Percentiles rank a stretch among this genome's conserved stretches.
Conservation (phyloP, 2,329 filamentous ascomycete genomes). For the Neofusicoccum ribis region DNA sequence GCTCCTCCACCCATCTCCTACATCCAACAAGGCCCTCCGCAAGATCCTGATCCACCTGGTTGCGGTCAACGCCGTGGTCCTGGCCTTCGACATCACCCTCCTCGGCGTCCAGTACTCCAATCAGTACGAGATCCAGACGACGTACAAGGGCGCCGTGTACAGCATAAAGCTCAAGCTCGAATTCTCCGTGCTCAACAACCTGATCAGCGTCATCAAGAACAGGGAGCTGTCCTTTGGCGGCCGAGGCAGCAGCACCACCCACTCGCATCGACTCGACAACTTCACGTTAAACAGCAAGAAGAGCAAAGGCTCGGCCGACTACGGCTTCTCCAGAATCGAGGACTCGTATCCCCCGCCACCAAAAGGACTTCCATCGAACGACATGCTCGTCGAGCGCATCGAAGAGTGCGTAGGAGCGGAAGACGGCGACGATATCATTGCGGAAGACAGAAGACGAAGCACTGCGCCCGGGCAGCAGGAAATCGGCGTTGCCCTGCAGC, state of each 20-base stretch:
- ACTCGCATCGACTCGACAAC: neutral
- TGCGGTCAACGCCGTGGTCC: slow-evolving; percentile 41
- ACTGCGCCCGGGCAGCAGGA: neutral
- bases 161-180: slow-evolving; percentile 56
- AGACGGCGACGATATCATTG: neutral
- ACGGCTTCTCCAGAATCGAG: neutral
- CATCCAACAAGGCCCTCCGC: slow-evolving; percentile 22
- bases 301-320: neutral
- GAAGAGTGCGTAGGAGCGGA: neutral
- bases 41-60: slow-evolving; percentile 38
- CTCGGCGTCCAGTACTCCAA: slow-evolving; percentile 41
- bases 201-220: slow-evolving; percentile 37
- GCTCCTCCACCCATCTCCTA: neutral
- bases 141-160: slow-evolving; percentile 46
- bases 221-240: neutral
- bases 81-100: slow-evolving; percentile 40
- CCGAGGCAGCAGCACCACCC: neutral
- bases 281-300: neutral
- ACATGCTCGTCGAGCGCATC: neutral
- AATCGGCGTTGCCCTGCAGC: neutral
- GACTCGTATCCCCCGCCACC: too few species aligned
- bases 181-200: slow-evolving; percentile 53
- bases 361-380: too few species aligned
- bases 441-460: too few species aligned
- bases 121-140: slow-evolving; percentile 40